phyloP scores from a whole-genome alignment of 75 land plant species.

The Azolla pinnata region DNA sequence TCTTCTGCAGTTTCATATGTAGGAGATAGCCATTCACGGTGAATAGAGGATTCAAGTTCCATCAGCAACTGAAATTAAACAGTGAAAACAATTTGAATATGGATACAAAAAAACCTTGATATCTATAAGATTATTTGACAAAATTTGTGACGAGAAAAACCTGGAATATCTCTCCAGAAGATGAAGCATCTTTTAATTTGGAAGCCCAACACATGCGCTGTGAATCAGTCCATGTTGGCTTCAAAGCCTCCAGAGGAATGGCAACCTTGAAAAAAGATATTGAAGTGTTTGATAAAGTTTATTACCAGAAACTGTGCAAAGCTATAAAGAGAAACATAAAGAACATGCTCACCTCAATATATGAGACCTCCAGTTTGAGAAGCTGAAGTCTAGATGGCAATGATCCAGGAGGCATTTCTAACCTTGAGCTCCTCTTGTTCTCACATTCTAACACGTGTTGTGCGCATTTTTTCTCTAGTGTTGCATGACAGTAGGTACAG shows the following conservation, averaged over 20 bases:
- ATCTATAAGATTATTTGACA: not conserved
- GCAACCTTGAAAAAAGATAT: constrained; percentile 13
- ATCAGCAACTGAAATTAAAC: constrained; percentile 15
- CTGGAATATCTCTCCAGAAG: constrained; percentile 23
- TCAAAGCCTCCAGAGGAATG: constrained; percentile 28
- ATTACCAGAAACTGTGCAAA: not conserved
- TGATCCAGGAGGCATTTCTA: constrained; percentile 2
- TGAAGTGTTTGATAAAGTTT: not conserved
- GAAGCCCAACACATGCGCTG: constrained; percentile 25
- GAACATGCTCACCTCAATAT: constrained; percentile 21
- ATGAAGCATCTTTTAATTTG: constrained; percentile 20
- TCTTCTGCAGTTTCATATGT: constrained; percentile 34
- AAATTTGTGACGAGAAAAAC: constrained; percentile 2
- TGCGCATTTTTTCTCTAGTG: constrained; percentile 5
- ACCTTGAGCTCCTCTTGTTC: constrained; percentile 13
- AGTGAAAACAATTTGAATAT: not conserved
- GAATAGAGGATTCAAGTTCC: constrained; percentile 20
- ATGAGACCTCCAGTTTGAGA: constrained; percentile 16
- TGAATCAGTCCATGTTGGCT: constrained; percentile 18
- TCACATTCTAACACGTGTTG: constrained; percentile 24
- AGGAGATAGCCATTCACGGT: constrained; percentile 27
- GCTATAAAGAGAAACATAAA: not conserved
- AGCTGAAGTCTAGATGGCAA: constrained; percentile 29
- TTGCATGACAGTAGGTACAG: constrained; percentile 26
- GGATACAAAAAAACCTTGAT: not conserved